Percentiles rank a stretch among this genome's conserved stretches.
Conservation (phyloP, 768 basidiomycete species). For the Tylopilus felleus region DNA sequence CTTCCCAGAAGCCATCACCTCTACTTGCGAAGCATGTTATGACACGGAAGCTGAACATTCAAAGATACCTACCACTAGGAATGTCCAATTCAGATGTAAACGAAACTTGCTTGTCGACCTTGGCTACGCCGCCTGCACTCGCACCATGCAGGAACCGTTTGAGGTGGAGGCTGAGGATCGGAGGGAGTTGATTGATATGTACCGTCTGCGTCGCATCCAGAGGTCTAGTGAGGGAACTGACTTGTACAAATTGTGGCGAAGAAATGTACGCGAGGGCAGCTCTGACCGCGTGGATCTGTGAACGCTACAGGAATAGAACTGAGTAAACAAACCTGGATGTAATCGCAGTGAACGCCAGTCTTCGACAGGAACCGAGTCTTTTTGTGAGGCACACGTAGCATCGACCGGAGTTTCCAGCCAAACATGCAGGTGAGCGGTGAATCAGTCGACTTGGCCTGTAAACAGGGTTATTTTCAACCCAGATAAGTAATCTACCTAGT, state of each 20-base stretch:
- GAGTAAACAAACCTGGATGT: constrained; percentile 65
- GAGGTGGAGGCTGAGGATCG: constrained; percentile 81
- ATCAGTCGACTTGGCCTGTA: constrained; percentile 72
- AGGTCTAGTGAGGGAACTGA: constrained; percentile 54
- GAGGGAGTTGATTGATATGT: constrained; percentile 79
- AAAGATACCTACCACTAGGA: constrained; percentile 46
- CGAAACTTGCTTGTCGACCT: constrained; percentile 76
- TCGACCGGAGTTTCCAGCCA: constrained; percentile 89
- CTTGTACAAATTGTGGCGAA: constrained; percentile 75
- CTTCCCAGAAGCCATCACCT: constrained; percentile 57
- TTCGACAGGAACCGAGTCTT: constrained; percentile 85
- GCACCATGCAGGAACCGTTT: constrained; percentile 90
- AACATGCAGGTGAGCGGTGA: constrained; percentile 91
- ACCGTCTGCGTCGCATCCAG: constrained; percentile 72
- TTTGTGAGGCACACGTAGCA: constrained; percentile 77
- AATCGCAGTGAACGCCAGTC: constrained; percentile 88
- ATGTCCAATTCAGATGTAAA: constrained; percentile 80
- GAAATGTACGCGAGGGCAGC: constrained; percentile 81
- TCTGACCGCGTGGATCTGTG: constrained; percentile 70
- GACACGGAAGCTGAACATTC: background rate
- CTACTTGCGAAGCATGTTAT: constrained; percentile 27
- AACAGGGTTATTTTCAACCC: background rate
- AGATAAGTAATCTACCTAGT: background rate
- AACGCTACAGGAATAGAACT: constrained; percentile 42
- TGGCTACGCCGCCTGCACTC: constrained; percentile 71